Percentiles rank a stretch among this genome's conserved stretches.
These are phyloP conservation scores for Phytophthora tubulina DNA, from an alignment of 352 stramenopile genomes.

Conservation along the genomic window DNA sequence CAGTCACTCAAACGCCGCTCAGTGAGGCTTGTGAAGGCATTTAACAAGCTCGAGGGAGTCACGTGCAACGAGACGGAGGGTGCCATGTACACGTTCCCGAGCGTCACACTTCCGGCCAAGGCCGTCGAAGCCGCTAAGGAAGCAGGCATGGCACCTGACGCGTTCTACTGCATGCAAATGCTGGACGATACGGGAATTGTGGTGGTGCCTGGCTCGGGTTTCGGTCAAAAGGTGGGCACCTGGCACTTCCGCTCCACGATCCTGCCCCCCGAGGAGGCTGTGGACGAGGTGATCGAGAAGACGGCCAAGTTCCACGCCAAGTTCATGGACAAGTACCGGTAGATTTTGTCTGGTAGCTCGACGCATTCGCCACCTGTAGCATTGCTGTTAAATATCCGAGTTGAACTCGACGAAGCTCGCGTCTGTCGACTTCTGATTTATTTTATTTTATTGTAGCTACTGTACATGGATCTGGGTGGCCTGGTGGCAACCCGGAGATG, in stretches of 20 bases:
- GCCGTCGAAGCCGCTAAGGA: slow-evolving; percentile 85
- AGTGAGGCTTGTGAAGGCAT: slow-evolving; percentile 92
- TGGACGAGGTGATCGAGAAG: slow-evolving; percentile 95
- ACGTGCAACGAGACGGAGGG: slow-evolving; percentile 97
- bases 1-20: slow-evolving; percentile 95
- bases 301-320: slow-evolving; percentile 95
- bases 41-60: slow-evolving; percentile 97
- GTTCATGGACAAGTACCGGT: slow-evolving; percentile 97
- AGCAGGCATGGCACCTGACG: slow-evolving; percentile 91
- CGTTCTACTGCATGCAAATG: slow-evolving; percentile 97
- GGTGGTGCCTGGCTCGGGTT: slow-evolving; percentile 98
- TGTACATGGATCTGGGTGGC: no score
- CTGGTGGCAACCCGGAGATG: no score
- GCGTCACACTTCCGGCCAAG: slow-evolving; percentile 91
- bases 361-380: slow-evolving; percentile 1
- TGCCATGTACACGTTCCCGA: slow-evolving; percentile 99
- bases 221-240: slow-evolving; percentile 96
- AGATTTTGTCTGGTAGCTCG: slow-evolving; percentile 17
- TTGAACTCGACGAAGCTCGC: no score
- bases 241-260: slow-evolving; percentile 99
- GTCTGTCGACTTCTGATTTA: no score
- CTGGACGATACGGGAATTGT: slow-evolving; percentile 98
- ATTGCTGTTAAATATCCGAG: not conserved
- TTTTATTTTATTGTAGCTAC: no score
- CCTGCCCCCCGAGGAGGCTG: slow-evolving; percentile 96